Evolutionary conservation across 2,329 filamentous ascomycete genomes (phyloP).

Genomic region (Colletotrichum agaves): DNA sequence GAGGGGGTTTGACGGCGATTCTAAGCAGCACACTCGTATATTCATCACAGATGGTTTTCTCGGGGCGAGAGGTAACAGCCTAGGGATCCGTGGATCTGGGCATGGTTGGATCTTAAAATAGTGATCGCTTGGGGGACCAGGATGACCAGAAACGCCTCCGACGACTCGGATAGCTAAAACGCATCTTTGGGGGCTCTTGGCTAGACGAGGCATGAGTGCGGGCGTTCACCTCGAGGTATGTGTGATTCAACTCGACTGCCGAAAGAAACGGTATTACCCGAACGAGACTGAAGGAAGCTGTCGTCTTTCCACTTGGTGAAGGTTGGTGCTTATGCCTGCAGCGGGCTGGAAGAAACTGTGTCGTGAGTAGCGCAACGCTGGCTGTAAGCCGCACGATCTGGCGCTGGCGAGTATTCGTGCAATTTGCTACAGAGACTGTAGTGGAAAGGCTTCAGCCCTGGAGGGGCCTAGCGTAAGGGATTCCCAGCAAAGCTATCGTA

Average conservation of each 20-base stretch:
- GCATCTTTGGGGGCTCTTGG: not conserved
- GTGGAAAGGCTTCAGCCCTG: not conserved
- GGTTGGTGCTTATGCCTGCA: not conserved
- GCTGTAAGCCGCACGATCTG: not conserved
- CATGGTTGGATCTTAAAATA: not conserved
- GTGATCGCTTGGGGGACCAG: not conserved
- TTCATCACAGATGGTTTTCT: too few relatives aligned
- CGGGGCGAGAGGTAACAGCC: too few relatives aligned
- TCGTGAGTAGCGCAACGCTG: not conserved
- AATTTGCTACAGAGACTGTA: not conserved
- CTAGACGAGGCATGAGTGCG: too few relatives aligned
- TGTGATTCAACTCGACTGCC: not conserved
- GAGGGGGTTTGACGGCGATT: not conserved
- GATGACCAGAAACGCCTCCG: not conserved
- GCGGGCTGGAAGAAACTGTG: not conserved
- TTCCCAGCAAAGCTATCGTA: not conserved
- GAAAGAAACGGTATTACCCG: not conserved
- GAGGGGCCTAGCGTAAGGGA: not conserved
- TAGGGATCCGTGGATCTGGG: not conserved
- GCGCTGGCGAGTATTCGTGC: not conserved
- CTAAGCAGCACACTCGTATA: not conserved
- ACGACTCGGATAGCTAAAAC: not conserved
- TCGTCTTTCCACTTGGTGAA: not conserved
- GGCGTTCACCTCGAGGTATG: too few relatives aligned
- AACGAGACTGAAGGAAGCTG: not conserved